phyloP scores from a whole-genome alignment of 202 grass and related monocot genomes.

The Tripidium arundinaceum region DNA sequence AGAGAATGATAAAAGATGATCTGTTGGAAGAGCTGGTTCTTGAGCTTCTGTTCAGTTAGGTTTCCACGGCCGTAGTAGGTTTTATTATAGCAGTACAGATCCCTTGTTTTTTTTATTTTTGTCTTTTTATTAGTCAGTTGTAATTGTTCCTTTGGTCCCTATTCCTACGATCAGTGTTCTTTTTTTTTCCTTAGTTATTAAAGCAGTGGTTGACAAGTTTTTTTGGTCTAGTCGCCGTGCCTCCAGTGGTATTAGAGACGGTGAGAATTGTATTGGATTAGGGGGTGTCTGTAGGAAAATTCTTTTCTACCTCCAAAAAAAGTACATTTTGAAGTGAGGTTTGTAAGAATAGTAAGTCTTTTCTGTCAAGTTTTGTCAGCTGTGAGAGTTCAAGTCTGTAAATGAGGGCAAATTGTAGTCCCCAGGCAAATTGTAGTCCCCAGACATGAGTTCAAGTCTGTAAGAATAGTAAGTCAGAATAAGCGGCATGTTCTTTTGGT shows the following conservation, averaged over 20 bases:
- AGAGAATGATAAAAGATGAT: constrained; percentile 63
- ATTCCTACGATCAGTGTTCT: not conserved
- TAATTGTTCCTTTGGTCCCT: not conserved
- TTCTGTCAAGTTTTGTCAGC: constrained; percentile 7
- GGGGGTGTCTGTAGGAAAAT: constrained; percentile 1
- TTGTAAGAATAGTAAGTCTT: not conserved
- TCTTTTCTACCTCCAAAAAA: constrained; percentile 24
- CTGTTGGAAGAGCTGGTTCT: constrained; percentile 62
- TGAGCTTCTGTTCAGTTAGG: constrained; percentile 47
- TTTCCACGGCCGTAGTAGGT: constrained; percentile 11
- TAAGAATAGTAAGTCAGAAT: no score
- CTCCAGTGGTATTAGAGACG: not conserved
- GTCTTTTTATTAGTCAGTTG: not conserved
- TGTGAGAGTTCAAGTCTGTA: constrained; percentile 25
- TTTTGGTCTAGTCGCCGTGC: constrained; percentile 28
- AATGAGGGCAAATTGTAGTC: constrained; percentile 12
- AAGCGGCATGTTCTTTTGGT: not conserved
- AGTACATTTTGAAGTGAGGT: not conserved
- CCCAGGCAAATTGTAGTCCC: no score
- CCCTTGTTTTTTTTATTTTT: not conserved
- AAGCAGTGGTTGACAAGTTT: constrained; percentile 39
- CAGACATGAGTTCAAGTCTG: no score
- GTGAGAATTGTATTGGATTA: not conserved
- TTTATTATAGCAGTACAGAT: constrained; percentile 13
- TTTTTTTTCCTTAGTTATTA: not conserved